Percentiles rank a stretch among this genome's conserved stretches.
phyloP scores from a whole-genome alignment of 2,329 filamentous ascomycete species.

The Colletotrichum kahawae region DNA sequence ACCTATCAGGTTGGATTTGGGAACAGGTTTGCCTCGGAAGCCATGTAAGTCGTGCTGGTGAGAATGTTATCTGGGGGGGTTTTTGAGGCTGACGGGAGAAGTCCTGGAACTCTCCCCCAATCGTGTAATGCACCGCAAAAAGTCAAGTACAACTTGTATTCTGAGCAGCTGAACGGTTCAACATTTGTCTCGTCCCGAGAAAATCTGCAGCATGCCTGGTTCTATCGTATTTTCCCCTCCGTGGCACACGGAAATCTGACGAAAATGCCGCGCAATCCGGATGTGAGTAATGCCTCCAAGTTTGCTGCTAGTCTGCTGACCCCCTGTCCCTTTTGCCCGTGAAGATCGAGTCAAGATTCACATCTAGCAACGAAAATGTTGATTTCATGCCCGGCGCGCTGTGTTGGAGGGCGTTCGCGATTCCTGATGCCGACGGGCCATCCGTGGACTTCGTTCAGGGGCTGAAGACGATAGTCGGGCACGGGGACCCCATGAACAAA shows the following conservation, averaged over 20 bases:
- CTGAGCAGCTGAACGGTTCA: conserved; percentile 53
- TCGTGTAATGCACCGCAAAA: conserved; percentile 47
- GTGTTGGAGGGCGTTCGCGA: conserved; percentile 43
- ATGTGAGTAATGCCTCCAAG: conserved; percentile 11
- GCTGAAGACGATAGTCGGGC: conserved; percentile 53
- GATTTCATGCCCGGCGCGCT: conserved; percentile 43
- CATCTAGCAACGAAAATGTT: conserved; percentile 42
- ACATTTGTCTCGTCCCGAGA: conserved; percentile 31
- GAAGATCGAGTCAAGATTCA: conserved; percentile 37
- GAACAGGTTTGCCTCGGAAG: conserved; percentile 26
- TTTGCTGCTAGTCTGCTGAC: neutral
- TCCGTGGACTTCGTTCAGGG: conserved; percentile 50
- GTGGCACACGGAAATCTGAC: conserved; percentile 25
- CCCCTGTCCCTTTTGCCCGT: neutral
- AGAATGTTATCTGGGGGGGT: neutral
- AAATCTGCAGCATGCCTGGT: conserved; percentile 29
- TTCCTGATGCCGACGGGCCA: conserved; percentile 11
- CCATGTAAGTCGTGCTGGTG: conserved; percentile 19
- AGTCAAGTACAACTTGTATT: conserved; percentile 44
- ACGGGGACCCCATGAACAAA: conserved; percentile 53
- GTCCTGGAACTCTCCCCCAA: conserved; percentile 18
- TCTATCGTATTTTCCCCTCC: conserved; percentile 34
- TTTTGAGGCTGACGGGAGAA: neutral
- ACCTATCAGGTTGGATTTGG: conserved; percentile 28
- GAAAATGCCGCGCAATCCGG: conserved; percentile 13